Percentiles rank a stretch among this genome's conserved stretches.
phyloP scores from a whole-genome alignment of 1,139 yeast genomes.

The Pichiaceae sp. region DNA sequence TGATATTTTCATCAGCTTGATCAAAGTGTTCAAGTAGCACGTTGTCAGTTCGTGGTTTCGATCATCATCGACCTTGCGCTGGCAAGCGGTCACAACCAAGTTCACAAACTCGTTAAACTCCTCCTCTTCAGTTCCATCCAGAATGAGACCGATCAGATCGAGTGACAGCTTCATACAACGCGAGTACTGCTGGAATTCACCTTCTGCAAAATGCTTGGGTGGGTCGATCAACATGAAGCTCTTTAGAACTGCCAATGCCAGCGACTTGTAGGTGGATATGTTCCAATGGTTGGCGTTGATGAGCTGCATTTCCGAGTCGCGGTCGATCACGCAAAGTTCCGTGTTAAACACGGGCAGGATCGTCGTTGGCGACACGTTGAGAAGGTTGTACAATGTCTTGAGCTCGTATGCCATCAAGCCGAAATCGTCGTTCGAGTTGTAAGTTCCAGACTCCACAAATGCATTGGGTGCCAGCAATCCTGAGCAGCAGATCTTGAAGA shows the following conservation, averaged over 20 bases:
- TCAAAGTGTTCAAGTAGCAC: constrained; percentile 15
- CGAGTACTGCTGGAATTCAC: constrained; percentile 23
- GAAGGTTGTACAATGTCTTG: constrained; percentile 40
- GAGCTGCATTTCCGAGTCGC: constrained; percentile 30
- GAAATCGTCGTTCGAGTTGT: constrained; percentile 41
- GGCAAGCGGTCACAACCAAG: constrained; percentile 19
- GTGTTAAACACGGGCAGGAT: constrained; percentile 40
- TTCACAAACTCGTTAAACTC: constrained; percentile 31
- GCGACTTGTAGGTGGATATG: constrained; percentile 54
- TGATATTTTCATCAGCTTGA: constrained; percentile 16
- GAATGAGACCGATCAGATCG: constrained; percentile 33
- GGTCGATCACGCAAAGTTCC: constrained; percentile 50
- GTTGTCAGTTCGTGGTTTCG: constrained; percentile 9
- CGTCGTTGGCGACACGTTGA: constrained; percentile 34
- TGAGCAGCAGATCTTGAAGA: constrained; percentile 48
- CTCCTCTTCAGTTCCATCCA: constrained; percentile 50
- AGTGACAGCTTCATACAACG: constrained; percentile 28
- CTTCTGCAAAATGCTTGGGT: constrained; percentile 13
- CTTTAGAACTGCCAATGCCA: constrained; percentile 38
- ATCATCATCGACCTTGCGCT: constrained; percentile 2
- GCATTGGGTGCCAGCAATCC: constrained; percentile 36
- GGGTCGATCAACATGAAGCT: constrained; percentile 33
- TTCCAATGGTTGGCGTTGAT: constrained; percentile 39
- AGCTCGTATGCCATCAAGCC: constrained; percentile 52
- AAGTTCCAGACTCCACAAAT: constrained; percentile 20